Percentiles rank a stretch among this genome's conserved stretches.
phyloP scores from a whole-genome alignment of 176 grass and related monocot genomes.

The Hyparrhenia diplandra region DNA sequence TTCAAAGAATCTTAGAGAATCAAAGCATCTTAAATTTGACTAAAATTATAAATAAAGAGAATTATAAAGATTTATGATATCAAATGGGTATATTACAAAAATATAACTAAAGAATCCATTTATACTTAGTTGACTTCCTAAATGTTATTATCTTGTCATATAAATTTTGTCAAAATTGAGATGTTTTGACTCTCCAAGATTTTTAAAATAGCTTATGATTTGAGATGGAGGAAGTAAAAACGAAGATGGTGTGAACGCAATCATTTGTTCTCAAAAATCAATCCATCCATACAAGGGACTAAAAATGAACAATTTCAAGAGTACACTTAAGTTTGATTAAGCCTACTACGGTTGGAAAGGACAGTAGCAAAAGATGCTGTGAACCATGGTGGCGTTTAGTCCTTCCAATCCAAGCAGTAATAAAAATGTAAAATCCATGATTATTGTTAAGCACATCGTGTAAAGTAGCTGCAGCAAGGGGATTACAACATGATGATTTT shows the following conservation, averaged over 20 bases:
- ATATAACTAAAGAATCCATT: too few relatives aligned
- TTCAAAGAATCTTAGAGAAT: too few relatives aligned
- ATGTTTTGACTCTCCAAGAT: too few relatives aligned
- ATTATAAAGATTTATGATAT: too few relatives aligned
- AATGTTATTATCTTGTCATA: too few relatives aligned
- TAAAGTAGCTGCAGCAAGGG: not conserved
- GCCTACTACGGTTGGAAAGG: not conserved
- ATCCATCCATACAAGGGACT: not conserved
- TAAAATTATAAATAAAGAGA: too few relatives aligned
- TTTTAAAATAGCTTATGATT: too few relatives aligned
- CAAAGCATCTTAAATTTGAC: too few relatives aligned
- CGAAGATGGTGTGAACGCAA: not conserved
- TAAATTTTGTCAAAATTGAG: too few relatives aligned
- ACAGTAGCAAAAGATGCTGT: not conserved
- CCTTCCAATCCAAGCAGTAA: not conserved
- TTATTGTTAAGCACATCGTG: not conserved
- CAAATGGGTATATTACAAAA: too few relatives aligned
- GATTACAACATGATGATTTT: not conserved
- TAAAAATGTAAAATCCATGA: not conserved
- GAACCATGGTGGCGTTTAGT: not conserved
- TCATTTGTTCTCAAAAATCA: not conserved
- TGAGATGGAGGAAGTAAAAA: too few relatives aligned
- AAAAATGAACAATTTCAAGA: not conserved
- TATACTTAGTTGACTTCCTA: too few relatives aligned
- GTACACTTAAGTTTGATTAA: not conserved